phyloP scores from a whole-genome alignment of 441 rosid species.

The Isatis lusitanica region DNA sequence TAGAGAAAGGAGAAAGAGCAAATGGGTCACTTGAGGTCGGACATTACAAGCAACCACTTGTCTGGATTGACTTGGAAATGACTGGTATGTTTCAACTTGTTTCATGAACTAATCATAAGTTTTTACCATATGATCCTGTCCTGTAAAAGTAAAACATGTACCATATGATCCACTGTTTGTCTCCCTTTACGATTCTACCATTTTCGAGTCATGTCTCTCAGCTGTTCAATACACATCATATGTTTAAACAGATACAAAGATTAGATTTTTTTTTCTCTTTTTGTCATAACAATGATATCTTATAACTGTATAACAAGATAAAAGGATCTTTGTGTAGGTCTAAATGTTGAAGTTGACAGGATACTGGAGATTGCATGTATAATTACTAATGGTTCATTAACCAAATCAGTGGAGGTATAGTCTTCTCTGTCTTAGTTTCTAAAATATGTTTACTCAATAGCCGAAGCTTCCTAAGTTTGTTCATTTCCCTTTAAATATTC shows the following conservation, averaged over 20 bases:
- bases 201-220: neutral
- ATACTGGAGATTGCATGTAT: constrained; percentile 95
- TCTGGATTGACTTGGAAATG: constrained; percentile 95
- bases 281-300: neutral
- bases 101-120: neutral
- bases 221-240: neutral
- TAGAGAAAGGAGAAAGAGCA: constrained; percentile 23
- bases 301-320: neutral
- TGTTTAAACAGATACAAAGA: neutral
- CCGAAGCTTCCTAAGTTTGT: neutral
- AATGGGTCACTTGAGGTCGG: constrained; percentile 26
- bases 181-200: neutral
- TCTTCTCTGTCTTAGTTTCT: constrained; percentile 14
- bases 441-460: neutral
- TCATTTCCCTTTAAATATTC: neutral
- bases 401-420: constrained; percentile 74
- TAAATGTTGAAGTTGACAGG: constrained; percentile 74
- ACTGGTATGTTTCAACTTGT: constrained; percentile 52
- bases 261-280: neutral
- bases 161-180: neutral
- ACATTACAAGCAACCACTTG: constrained; percentile 71
- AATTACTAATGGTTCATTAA: constrained; percentile 75
- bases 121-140: neutral
- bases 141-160: too few relatives aligned
- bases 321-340: constrained; percentile 47